Evolutionary conservation across 805 yeast species (phyloP), one percentile per base, ranked within the genome.

Genomic region (Lipomyces chichibuensis): DNA sequence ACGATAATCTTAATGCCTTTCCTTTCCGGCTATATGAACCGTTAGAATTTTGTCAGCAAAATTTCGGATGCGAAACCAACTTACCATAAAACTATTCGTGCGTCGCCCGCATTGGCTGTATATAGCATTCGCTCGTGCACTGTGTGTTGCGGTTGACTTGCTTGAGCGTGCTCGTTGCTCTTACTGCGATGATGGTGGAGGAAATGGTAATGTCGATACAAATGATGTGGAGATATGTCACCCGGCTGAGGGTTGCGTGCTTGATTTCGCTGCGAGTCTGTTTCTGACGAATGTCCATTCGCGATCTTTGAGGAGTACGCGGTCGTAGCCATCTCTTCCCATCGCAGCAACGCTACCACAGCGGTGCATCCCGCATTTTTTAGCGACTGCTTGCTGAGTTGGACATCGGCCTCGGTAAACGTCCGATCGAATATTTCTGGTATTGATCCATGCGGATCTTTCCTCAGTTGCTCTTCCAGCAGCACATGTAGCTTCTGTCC

Each of bases 101-200:
- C 87, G 77, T 95, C 99, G 2, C 99, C 98, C 3, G 91, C 98
- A 75, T 95, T 94, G 8, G 97, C 97, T 0, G 97, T 92, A 74
- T 92, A 92, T 51, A 94, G 82, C 87, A 90, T 87, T 69, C 98
- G 80, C 52, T 66, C 72, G 35, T 63, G 63, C 8, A 60, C 65
- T n/a, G 72, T 65, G 32, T 46, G 51, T 17, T 39, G 52, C n/a
- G 43, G 27, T 43, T 32, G 33, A 11, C 43, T 23, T 3, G 58
- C 57, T 2, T 33, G 9, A 11, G 43, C 57, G 23, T 17, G 32
- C 53, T 23, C 29, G 20, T 29, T 39, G 63, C 35, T 61, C 29
- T 53, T 32, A 13, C 20, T n/a, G 17, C 51, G 46, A 57, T 66
- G 70, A 27, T 66, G 70, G 27, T 43, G 60, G 23, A 60, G 61